phyloP scores from a whole-genome alignment of 2,329 filamentous ascomycete species.

The Didymella glomerata region DNA sequence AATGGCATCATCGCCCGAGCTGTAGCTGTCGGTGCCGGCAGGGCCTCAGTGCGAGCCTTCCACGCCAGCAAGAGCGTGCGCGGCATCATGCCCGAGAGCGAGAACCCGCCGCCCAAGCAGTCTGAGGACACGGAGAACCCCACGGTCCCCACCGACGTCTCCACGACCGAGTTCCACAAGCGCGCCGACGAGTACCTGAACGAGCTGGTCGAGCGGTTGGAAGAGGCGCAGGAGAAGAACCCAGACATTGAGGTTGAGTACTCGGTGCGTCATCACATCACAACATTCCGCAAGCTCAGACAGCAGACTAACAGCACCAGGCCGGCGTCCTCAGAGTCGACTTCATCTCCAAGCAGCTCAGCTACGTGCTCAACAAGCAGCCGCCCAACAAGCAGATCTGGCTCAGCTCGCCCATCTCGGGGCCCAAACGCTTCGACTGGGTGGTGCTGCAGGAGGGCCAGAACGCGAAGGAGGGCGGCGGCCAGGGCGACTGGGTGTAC shows the following conservation, averaged over 20 bases:
- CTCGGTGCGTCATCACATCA: conserved; percentile 64
- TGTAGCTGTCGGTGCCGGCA: conserved; percentile 16
- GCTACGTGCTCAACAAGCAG: conserved; percentile 97
- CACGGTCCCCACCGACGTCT: conserved; percentile 69
- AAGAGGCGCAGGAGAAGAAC: conserved; percentile 75
- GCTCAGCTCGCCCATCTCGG: conserved; percentile 89
- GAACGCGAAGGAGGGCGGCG: conserved; percentile 80
- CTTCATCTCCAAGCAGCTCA: conserved; percentile 71
- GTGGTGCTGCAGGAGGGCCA: conserved; percentile 76
- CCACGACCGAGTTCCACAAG: conserved; percentile 76
- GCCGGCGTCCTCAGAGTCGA: conserved; percentile 83
- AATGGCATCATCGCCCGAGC: conserved; percentile 41
- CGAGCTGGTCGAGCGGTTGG: conserved; percentile 66
- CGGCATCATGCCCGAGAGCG: conserved; percentile 57
- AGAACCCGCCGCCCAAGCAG: conserved; percentile 51
- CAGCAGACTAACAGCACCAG: conserved; percentile 57
- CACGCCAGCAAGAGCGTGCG: conserved; percentile 35
- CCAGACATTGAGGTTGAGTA: conserved; percentile 89
- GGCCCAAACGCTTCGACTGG: conserved; percentile 95
- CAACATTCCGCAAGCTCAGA: not conserved
- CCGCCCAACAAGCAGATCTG: conserved; percentile 97
- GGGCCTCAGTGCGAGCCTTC: conserved; percentile 32
- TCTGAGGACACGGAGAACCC: conserved; percentile 49
- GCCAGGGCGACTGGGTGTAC: conserved; percentile 84
- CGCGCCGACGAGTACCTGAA: conserved; percentile 79